A percentile compares a stretch with the other conserved stretches of the same genome.
Conservation (phyloP, 2,329 filamentous ascomycete species). For the Neospermospora avenae region DNA sequence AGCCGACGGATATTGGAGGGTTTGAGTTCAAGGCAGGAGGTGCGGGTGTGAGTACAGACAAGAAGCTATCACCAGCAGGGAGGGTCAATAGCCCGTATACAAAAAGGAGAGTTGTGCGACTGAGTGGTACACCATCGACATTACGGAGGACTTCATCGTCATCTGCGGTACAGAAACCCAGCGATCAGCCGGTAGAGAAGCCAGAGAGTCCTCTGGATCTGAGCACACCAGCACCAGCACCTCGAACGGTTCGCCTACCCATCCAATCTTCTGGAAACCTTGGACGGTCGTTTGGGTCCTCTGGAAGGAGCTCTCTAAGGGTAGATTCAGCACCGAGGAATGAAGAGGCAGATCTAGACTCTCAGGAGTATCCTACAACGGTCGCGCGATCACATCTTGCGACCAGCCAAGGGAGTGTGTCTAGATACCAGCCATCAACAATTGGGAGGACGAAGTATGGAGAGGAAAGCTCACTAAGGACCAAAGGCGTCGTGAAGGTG, state of each 20-base stretch:
- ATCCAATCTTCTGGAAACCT: conserved; percentile 27
- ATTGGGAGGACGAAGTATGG: conserved; percentile 50
- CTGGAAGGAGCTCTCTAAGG: conserved; percentile 26
- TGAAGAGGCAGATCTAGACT: conserved; percentile 24
- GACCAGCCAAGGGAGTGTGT: conserved; percentile 49
- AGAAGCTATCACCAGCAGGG: conserved; percentile 8
- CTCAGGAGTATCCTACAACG: conserved; percentile 42
- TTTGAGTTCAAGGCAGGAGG: conserved; percentile 23
- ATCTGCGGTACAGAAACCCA: conserved; percentile 28
- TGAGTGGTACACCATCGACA: conserved; percentile 34
- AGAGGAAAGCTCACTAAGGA: conserved; percentile 71
- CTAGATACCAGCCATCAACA: conserved; percentile 48
- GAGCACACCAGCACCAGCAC: conserved; percentile 33
- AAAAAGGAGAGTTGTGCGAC: conserved; percentile 31
- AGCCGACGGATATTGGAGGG: conserved; percentile 14
- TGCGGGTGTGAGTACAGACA: conserved; percentile 4
- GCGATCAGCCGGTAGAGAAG: conserved; percentile 21
- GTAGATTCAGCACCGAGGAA: conserved; percentile 25
- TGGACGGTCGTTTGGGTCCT: conserved; percentile 30
- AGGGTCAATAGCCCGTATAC: conserved; percentile 31
- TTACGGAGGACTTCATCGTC: conserved; percentile 30
- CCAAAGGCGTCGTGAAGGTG: conserved; percentile 73
- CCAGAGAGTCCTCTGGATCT: conserved; percentile 32
- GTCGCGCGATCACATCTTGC: conserved; percentile 46
- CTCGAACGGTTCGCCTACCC: conserved; percentile 32